phyloP scores from a whole-genome alignment of 2,329 filamentous ascomycete species.

The Cladosporium sp. region DNA sequence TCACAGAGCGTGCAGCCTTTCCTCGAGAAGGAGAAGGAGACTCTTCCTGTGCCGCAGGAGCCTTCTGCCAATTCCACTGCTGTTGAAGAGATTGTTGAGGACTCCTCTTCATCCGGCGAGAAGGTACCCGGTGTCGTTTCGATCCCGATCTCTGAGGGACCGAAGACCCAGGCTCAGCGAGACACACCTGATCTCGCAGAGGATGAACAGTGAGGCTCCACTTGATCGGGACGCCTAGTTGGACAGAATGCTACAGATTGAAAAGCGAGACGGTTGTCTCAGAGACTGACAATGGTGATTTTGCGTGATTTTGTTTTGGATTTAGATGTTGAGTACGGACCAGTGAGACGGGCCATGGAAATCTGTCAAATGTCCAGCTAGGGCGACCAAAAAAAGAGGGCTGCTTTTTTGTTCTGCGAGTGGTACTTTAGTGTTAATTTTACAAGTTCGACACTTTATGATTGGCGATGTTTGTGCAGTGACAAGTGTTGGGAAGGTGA shows the following conservation, averaged over 20 bases:
- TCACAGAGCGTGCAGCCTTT: not conserved
- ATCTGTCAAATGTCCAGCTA: not conserved
- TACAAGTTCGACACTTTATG: no score
- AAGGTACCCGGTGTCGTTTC: not conserved
- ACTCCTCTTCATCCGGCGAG: not conserved
- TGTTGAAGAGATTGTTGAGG: not conserved
- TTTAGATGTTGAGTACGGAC: no score
- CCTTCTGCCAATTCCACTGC: not conserved
- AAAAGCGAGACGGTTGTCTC: not conserved
- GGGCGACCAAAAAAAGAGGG: not conserved
- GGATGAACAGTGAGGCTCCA: not conserved
- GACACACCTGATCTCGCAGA: no score
- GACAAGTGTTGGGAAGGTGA: no score
- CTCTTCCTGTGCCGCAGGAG: not conserved
- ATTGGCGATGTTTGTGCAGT: no score
- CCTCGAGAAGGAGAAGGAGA: constrained; percentile 4
- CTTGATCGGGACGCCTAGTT: not conserved
- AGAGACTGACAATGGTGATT: not conserved
- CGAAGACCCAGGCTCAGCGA: not conserved
- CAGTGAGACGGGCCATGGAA: not conserved
- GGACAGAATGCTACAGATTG: not conserved
- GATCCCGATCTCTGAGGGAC: not conserved
- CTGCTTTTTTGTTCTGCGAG: no score
- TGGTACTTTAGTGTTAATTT: no score
- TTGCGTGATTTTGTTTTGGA: not conserved